A percentile compares a stretch with the other conserved stretches of the same genome.
Evolutionary conservation across 768 basidiomycete species (phyloP).

Genomic region (Sutorius australiensis): DNA sequence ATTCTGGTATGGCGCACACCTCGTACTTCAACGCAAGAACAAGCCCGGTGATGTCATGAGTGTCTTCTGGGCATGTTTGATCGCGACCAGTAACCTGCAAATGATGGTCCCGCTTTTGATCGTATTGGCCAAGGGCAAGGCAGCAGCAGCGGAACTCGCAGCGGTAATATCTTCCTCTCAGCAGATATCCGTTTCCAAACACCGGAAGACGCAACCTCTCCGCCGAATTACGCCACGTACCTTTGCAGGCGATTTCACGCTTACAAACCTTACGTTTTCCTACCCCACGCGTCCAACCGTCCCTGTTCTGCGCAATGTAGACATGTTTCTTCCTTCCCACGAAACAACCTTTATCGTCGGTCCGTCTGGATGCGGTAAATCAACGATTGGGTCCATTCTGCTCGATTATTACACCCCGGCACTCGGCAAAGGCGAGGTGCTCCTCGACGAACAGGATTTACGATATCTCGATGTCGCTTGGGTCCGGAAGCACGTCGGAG

Average conservation of each 20-base stretch:
- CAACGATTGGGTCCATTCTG: slow-evolving; percentile 60
- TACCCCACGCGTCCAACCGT: slow-evolving; percentile 69
- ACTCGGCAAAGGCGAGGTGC: slow-evolving; percentile 51
- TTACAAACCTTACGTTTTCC: slow-evolving; percentile 59
- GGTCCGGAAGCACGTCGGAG: slow-evolving; percentile 65
- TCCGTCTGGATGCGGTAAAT: slow-evolving; percentile 75
- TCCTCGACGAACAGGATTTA: slow-evolving; percentile 81
- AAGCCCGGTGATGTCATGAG: slow-evolving; percentile 81
- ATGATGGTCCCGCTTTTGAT: slow-evolving; percentile 82
- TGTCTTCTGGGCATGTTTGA: slow-evolving; percentile 97
- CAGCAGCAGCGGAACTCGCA: slow-evolving; percentile 28
- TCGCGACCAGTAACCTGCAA: slow-evolving; percentile 85
- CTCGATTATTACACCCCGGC: slow-evolving; percentile 71
- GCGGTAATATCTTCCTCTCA: slow-evolving; percentile 30
- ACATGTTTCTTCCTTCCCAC: slow-evolving; percentile 63
- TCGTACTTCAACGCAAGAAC: slow-evolving; percentile 75
- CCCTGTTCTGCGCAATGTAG: slow-evolving; percentile 54
- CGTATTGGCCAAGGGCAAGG: slow-evolving; percentile 62
- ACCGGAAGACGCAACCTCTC: slow-evolving; percentile 31
- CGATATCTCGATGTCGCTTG: slow-evolving; percentile 68
- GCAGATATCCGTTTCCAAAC: slow-evolving; percentile 28
- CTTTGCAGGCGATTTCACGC: slow-evolving; percentile 68
- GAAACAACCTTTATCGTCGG: slow-evolving; percentile 83
- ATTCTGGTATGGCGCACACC: slow-evolving; percentile 92
- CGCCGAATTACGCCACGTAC: slow-evolving; percentile 61